phyloP scores from a whole-genome alignment of 2,329 filamentous ascomycete species.

The Fonsecaea pedrosoi region DNA sequence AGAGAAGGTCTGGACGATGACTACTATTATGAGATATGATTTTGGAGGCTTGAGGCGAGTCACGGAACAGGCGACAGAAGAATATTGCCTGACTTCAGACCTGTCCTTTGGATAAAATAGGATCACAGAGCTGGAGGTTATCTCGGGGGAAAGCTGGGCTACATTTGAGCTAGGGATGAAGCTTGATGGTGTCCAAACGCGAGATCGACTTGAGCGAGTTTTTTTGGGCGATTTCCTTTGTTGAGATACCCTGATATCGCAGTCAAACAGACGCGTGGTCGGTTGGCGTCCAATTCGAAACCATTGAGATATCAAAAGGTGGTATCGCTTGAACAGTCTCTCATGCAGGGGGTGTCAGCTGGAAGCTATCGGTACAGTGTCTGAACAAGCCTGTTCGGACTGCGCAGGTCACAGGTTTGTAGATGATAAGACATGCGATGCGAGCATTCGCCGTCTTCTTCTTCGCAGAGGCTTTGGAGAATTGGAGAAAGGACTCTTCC shows the following conservation, averaged over 20 bases:
- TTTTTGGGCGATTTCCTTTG: background rate
- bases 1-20: constrained; percentile 87
- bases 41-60: background rate
- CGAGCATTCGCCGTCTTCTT: constrained; percentile 8
- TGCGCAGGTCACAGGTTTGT: background rate
- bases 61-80: background rate
- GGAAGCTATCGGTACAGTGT: background rate
- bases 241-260: constrained; percentile 17
- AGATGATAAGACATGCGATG: constrained; percentile 17
- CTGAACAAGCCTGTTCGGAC: background rate
- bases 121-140: constrained; percentile 1
- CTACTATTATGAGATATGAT: constrained; percentile 77
- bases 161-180: constrained; percentile 1
- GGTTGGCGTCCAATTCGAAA: constrained; percentile 16
- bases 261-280: background rate
- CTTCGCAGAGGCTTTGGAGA: background rate
- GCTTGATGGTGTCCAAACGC: background rate
- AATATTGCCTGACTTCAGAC: constrained; percentile 3
- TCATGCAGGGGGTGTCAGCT: constrained; percentile 2
- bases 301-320: constrained; percentile 20
- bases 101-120: constrained; percentile 24
- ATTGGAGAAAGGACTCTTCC: background rate
- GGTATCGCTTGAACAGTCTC: constrained; percentile 8
- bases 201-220: background rate
- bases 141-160: constrained; percentile 1